Evolutionary conservation across 2,329 filamentous ascomycete genomes (phyloP), one percentile per base, ranked within the genome.

Genomic region (Beauveria sp.): DNA sequence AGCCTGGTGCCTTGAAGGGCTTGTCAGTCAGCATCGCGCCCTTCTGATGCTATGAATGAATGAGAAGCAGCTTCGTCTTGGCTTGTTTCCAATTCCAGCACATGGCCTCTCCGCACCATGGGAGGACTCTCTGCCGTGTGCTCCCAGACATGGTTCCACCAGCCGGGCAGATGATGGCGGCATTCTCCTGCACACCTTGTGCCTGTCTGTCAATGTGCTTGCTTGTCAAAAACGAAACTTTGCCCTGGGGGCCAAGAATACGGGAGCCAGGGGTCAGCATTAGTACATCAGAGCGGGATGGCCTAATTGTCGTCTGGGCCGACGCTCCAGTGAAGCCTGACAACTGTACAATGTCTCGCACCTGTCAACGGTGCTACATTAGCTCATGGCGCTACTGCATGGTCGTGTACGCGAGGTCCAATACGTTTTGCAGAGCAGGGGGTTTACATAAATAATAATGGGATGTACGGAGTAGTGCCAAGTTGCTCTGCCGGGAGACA

Each of bases 331-430:
- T 38, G 12, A 38, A 38, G 34, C 12, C 34, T 38, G 34, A 38
- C 12, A 38, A 22, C 5, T 12, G 45, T 28, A n/a, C 22, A 16
- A 31, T 60, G 46, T 60, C 57, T 60, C 38, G 42, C 48, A 45
- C 42, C 5, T 52, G 55, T 52, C 57, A 61, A 61, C 51, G 60
- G 60, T 55, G 60, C 51, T 55, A 61, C 59, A 55, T 61, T 61
- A 55, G 59, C 59, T 54, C 45, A 38, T 10, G 43, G 51, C 58
- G 46, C 58, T 61, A 52, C 48, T 60, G 49, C 58, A 52, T 53
- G 20, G 49, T 22, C 20, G 42, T 50, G 45, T 50, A 59, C 8
- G 34, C 46, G 56, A 50, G 31, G 22, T 26, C 10, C 55, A 40
- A 50, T 14, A 34, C 18, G 48, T 8, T 5, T 14, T 42, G 38